Base-by-base conservation (phyloP, 2,329 filamentous ascomycete genomes). In the Leptographium lundbergii region DNA sequence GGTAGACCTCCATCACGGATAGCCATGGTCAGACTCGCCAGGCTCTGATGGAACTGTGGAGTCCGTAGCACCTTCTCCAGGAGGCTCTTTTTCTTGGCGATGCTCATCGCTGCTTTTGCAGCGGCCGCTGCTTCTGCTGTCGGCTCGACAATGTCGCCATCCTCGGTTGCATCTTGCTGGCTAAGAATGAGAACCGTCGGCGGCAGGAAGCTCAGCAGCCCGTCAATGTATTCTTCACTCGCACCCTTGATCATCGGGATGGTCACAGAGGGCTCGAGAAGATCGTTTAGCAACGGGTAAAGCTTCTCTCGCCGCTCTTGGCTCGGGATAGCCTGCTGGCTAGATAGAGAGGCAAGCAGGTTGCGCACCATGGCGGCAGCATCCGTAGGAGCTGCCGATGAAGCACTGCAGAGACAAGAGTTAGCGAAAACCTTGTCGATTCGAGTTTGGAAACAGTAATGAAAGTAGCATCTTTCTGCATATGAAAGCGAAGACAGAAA, bases 1-100 rank as follows among this genome's bases (percentile, higher is more conserved):
- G 92, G 91, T 60, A 99, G 73, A 0, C 92, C 94, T 14, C 94
- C 94, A 66, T 97, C 92, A 60, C 91, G 80, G 59, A 99, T 76
- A 14, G 94, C 94, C 72, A 91, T 84, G 0, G 91, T 96, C 65
- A 99, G 74, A 69, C 88, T 94, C 0, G 84, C 82, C 47, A 96
- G 74, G 65, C 89, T 92, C 71, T 97, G 94, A 61, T 84, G 82
- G 68, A 99, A 91, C 69, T 99, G 94, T 22, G 94, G 92, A 64
- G 89, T 95, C 63, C 89, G 83, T 17, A 97, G 74, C 9, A 97
- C 91, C 68, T 86, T 87, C 70, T 85, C 86, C 51, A 99, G 73
- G 14, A 97, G 81, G 25, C 80, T 77, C 67, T 87, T 89, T 77
- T 97, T 97, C 69, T 94, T 86, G 3, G 79, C 79, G 9, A 86